A percentile compares a stretch with the other conserved stretches of the same genome.
These are phyloP conservation scores for Odontarrhena argentea DNA, from an alignment of 345 rosid genomes.

Conservation along the genomic window DNA sequence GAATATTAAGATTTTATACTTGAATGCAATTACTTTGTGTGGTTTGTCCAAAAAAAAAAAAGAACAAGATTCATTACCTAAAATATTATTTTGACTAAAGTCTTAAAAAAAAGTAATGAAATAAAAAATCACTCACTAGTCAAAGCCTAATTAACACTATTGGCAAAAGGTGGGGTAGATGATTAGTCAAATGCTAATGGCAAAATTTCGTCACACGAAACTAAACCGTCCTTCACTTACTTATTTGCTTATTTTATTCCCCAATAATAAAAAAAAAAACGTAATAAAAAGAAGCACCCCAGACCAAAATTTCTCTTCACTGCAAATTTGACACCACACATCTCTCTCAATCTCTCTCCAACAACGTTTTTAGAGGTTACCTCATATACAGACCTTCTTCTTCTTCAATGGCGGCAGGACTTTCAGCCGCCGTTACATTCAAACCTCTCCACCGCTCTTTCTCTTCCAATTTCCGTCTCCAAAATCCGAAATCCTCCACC, in stretches of 20 bases:
- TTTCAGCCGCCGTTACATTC: slow-evolving; percentile 50
- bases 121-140: no score
- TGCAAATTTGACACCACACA: slow-evolving; percentile 39
- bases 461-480: slow-evolving; percentile 37
- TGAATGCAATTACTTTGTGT: no score
- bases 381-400: not conserved
- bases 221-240: slow-evolving; percentile 28
- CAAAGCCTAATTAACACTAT: no score
- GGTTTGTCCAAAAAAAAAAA: no score
- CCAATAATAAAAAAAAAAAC: not conserved
- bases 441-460: slow-evolving; percentile 46
- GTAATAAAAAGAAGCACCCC: not conserved
- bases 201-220: slow-evolving; percentile 26
- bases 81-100: no score
- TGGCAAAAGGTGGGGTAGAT: no score
- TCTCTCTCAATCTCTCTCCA: slow-evolving; percentile 1
- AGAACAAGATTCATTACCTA: no score
- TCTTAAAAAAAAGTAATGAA: no score
- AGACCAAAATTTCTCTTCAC: slow-evolving; percentile 45
- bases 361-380: not conserved
- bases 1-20: no score
- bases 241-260: not conserved
- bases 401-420: slow-evolving; percentile 70
- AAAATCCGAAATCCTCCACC: slow-evolving; percentile 42
- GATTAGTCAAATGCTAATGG: no score